Percentiles rank a stretch among this genome's conserved stretches.
Conservation (phyloP, 495 filamentous ascomycete species). For the Aspergillus taichungensis region DNA sequence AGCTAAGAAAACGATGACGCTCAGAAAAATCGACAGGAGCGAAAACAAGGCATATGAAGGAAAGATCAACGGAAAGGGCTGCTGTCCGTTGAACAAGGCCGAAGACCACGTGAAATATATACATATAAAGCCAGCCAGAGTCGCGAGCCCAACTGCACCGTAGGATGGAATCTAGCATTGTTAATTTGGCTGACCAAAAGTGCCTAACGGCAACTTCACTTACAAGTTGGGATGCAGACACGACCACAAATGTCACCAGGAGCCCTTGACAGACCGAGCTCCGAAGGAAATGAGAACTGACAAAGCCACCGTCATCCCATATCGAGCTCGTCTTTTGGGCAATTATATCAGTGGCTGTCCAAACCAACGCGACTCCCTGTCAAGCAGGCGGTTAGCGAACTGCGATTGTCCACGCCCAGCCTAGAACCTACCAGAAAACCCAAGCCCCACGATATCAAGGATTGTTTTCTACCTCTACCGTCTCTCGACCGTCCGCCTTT, state of each 20-base stretch:
- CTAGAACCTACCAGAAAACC: conserved; percentile 28
- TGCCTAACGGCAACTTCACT: conserved; percentile 5
- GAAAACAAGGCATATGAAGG: conserved; percentile 12
- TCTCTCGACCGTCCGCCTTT: conserved; percentile 14
- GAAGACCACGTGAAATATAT: conserved; percentile 21
- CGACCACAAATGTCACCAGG: conserved; percentile 19
- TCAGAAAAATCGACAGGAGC: conserved; percentile 11
- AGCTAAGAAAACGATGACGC: conserved; percentile 21
- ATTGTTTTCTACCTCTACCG: conserved; percentile 14
- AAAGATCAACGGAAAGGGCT: conserved; percentile 26
- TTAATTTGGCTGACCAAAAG: conserved; percentile 6
- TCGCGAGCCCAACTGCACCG: conserved; percentile 24
- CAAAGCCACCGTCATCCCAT: conserved; percentile 12
- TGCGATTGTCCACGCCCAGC: neutral
- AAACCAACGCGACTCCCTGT: conserved; percentile 27
- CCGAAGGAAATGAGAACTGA: conserved; percentile 23
- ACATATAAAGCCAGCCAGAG: conserved; percentile 25
- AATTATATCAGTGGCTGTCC: conserved; percentile 17
- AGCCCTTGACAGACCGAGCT: conserved; percentile 28
- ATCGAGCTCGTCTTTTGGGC: conserved; percentile 16
- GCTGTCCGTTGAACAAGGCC: conserved; percentile 19
- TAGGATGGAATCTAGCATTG: conserved; percentile 25
- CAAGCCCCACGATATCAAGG: conserved; percentile 24
- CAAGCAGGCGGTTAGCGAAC: conserved; percentile 1
- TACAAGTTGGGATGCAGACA: conserved; percentile 36